Base-by-base conservation (phyloP, 352 stramenopile species). In the Phytophthora tubulina region DNA sequence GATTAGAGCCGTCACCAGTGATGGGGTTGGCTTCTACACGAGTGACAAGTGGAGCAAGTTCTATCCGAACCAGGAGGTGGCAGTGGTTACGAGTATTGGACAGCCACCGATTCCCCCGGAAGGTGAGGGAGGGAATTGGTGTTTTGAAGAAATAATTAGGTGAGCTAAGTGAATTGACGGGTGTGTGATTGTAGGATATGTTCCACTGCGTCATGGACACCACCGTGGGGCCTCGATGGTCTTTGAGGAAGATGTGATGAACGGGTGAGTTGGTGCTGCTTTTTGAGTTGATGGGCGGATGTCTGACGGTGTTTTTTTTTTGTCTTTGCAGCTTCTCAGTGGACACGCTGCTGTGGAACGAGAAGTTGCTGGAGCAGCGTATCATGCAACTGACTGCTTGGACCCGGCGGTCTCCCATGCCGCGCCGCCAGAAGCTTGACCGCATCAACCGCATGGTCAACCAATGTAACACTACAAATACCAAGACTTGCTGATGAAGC, bases 401-500 rank as follows among this genome's bases (percentile, higher is more conserved):
- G 86, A 92, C 82, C 5, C 75, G 82, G 21, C 70, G 80, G 10
- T 60, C 84, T 17, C 84, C 82, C 30, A 74, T 86, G 54, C 76
- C 84, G 17, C 80, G 84, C 21, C 80, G 76, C 21, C 82, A 93
- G 62, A 88, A 91, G 54, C 65, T 93, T 41, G 79, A 84, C 38
- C 79, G 77, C 61, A 90, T 93, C 59, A 93, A 93, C 62, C 74
- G 69, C 62, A 85, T 93, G 70, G 56, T 93, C 21, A 91, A 88
- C 39, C 67, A 73, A 59, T 82, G 77, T 86, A 85, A 76, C 69
- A 73, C 41, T 76, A 80, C 44, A 60, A 79, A 80, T 76, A 65
- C 64, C 63, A 82, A 77, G 52, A 72, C 41, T 27, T 72, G 51
- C 46, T 73, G 52, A 69, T 56, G 30, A 50, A 63, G 21, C 11